phyloP scores from a whole-genome alignment of 1,139 yeast species.

The Suhomyces ambrosiae region DNA sequence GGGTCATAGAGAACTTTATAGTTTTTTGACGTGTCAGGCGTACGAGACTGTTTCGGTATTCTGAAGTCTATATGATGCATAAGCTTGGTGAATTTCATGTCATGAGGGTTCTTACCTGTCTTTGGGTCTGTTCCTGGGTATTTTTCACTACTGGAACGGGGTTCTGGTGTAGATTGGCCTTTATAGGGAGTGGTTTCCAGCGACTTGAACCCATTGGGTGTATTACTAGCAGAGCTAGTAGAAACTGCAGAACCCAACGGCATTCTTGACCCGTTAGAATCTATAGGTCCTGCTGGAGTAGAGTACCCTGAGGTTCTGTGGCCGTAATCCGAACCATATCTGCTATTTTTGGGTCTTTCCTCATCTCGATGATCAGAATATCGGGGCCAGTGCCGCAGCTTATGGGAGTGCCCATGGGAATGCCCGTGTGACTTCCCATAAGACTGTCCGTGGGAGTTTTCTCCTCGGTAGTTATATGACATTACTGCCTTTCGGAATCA shows the following conservation, averaged over 20 bases:
- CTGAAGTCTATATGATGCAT: slow-evolving; percentile 34
- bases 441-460: slow-evolving; percentile 4
- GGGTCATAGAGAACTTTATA: slow-evolving; percentile 60
- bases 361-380: slow-evolving; percentile 5
- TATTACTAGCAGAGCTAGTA: neutral
- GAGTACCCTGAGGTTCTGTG: neutral
- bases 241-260: neutral
- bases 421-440: slow-evolving; percentile 6
- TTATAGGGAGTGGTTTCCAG: neutral
- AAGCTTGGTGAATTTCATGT: slow-evolving; percentile 33
- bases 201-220: neutral
- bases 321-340: neutral
- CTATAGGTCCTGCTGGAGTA: neutral
- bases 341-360: slow-evolving; percentile 2
- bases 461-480: slow-evolving; percentile 9
- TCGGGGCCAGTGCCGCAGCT: slow-evolving; percentile 7
- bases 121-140: slow-evolving; percentile 32
- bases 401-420: slow-evolving; percentile 4
- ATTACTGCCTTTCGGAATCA: slow-evolving; percentile 2
- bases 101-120: slow-evolving; percentile 38
- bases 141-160: neutral
- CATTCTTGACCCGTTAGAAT: slow-evolving; percentile 1
- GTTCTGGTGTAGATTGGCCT: neutral
- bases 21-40: slow-evolving; percentile 32
- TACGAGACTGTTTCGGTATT: slow-evolving; percentile 14